Evolutionary conservation across 345 rosid genomes (phyloP).

Genomic region (Microcos paniculata): DNA sequence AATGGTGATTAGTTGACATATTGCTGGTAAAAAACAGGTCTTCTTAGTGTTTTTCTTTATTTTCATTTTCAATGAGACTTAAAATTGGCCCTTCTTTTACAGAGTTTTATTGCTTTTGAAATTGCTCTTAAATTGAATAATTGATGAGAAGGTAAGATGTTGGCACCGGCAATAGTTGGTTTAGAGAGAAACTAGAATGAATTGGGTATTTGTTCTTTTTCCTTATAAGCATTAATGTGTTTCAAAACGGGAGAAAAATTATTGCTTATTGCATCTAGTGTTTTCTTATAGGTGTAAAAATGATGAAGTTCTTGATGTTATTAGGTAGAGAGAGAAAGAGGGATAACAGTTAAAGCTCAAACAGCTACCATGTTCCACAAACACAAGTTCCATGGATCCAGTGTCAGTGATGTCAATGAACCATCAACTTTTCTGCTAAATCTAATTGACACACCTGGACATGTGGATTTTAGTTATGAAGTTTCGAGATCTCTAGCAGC

Average conservation of each 20-base stretch:
- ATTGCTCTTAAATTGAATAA: neutral
- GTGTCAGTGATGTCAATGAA: constrained; percentile 26
- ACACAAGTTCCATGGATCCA: constrained; percentile 26
- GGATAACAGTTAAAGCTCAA: constrained; percentile 96
- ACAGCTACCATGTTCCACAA: constrained; percentile 93
- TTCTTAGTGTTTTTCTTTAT: neutral
- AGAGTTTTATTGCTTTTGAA: neutral
- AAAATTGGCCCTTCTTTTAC: neutral
- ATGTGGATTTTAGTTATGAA: constrained; percentile 97
- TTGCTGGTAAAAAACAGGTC: neutral
- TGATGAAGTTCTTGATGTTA: constrained; percentile 14
- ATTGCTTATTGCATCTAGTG: neutral
- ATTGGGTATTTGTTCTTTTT: neutral
- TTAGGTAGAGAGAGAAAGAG: constrained; percentile 99
- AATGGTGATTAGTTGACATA: neutral
- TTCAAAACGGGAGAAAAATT: neutral
- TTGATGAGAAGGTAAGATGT: neutral
- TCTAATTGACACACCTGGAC: constrained; percentile 94
- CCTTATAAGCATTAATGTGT: neutral
- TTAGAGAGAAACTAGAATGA: constrained; percentile 1
- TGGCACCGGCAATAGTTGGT: neutral
- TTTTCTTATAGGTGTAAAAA: neutral
- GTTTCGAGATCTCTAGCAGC: constrained; percentile 98
- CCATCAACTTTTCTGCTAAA: constrained; percentile 56
- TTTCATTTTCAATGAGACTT: neutral